phyloP scores from a whole-genome alignment of 2,329 filamentous ascomycete species.

The Colletotrichum camelliae region DNA sequence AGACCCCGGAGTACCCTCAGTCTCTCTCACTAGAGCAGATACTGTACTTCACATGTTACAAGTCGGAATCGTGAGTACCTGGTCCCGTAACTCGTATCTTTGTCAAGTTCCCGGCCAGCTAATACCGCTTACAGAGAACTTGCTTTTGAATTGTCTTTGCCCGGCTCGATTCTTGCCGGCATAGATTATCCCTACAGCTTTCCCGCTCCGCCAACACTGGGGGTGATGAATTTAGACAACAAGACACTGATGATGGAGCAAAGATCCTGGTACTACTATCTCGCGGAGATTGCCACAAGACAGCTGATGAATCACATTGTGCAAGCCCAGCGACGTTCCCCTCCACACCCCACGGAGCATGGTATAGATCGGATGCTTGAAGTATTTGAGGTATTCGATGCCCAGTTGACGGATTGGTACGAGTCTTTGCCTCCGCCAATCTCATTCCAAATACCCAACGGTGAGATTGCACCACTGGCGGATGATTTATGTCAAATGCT shows the following conservation, averaged over 20 bases:
- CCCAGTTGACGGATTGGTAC: conserved; percentile 20
- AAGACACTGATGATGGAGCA: conserved; percentile 14
- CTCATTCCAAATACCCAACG: conserved; percentile 12
- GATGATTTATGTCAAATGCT: conserved; percentile 20
- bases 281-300: conserved; percentile 17
- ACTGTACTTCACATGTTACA: conserved; percentile 20
- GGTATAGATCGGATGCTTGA: conserved; percentile 20
- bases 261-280: conserved; percentile 21
- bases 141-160: conserved; percentile 12
- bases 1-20: neutral
- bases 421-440: neutral
- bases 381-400: conserved; percentile 14
- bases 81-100: neutral
- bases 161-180: conserved; percentile 9
- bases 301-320: conserved; percentile 14
- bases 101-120: neutral
- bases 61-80: conserved; percentile 9
- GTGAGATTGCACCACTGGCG: neutral
- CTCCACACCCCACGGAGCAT: conserved; percentile 1
- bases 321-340: neutral
- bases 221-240: neutral
- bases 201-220: conserved; percentile 3
- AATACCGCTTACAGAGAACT: neutral
- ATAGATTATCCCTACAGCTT: conserved; percentile 13
- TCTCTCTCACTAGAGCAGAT: conserved; percentile 10